A percentile compares a stretch with the other conserved stretches of the same genome.
These are phyloP conservation scores for Rubus parviflorus DNA, from an alignment of 306 rosid species.

Conservation along the genomic window DNA sequence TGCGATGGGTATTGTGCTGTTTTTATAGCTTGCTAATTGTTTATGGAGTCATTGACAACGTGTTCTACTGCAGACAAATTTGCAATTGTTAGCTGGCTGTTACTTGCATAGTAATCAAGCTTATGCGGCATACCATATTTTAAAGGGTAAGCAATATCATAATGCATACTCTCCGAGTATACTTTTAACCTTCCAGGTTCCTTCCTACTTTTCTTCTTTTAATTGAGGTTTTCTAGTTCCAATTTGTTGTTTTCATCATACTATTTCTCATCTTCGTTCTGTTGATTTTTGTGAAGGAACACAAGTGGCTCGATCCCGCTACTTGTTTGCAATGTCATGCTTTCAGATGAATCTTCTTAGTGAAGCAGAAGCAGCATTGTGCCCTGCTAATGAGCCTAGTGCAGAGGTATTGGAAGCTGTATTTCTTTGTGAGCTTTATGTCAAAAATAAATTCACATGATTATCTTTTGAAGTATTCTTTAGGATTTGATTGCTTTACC, in stretches of 20 bases:
- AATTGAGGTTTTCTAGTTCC: neutral
- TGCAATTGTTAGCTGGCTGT: constrained; percentile 86
- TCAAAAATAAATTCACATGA: neutral
- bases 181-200: neutral
- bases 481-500: neutral
- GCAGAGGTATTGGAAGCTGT: constrained; percentile 58
- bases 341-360: constrained; percentile 90
- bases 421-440: neutral
- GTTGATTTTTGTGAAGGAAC: constrained; percentile 66
- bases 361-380: constrained; percentile 92
- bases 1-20: neutral
- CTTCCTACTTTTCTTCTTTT: constrained; percentile 18
- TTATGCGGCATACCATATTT: constrained; percentile 79
- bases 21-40: neutral
- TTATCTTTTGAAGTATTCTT: neutral
- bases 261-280: constrained; percentile 36
- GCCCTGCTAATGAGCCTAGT: constrained; percentile 77
- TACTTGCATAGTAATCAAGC: constrained; percentile 88
- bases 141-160: constrained; percentile 64
- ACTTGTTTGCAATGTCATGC: constrained; percentile 98
- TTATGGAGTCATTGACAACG: neutral
- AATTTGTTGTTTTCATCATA: constrained; percentile 1
- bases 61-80: constrained; percentile 58
- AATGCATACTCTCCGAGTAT: neutral
- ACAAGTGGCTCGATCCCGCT: constrained; percentile 94